Conservation (phyloP, 768 basidiomycete genomes). For the Lentinula sp. region DNA sequence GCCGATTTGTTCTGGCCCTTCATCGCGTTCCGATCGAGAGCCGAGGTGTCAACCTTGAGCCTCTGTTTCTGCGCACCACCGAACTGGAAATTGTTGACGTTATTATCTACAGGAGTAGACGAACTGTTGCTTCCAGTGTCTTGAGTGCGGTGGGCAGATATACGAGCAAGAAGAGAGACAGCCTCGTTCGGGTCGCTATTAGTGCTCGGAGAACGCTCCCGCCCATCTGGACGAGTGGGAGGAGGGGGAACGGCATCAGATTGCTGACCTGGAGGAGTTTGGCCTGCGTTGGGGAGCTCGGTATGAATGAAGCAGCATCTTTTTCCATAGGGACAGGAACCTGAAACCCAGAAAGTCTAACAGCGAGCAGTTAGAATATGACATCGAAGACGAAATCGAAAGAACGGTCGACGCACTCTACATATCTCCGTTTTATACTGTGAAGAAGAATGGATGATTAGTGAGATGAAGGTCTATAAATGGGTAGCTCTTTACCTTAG, state of each 20-base stretch:
- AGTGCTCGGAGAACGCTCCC: slow-evolving; percentile 62
- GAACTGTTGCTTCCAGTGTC: slow-evolving; percentile 31
- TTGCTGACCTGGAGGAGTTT: slow-evolving; percentile 26
- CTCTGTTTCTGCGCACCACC: slow-evolving; percentile 63
- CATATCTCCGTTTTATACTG: slow-evolving; percentile 95
- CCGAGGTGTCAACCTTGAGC: slow-evolving; percentile 69
- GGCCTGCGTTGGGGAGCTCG: slow-evolving; percentile 61
- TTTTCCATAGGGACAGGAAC: slow-evolving; percentile 89
- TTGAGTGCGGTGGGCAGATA: slow-evolving; percentile 60
- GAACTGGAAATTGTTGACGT: slow-evolving; percentile 41
- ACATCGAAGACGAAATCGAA: neutral
- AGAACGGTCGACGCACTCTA: slow-evolving; percentile 45
- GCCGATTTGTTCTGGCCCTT: slow-evolving; percentile 83
- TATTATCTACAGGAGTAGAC: slow-evolving; percentile 51
- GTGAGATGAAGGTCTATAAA: neutral
- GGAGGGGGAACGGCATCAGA: slow-evolving; percentile 44
- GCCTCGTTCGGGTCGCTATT: slow-evolving; percentile 79
- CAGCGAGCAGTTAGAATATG: neutral
- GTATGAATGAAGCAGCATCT: slow-evolving; percentile 94
- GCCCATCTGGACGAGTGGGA: slow-evolving; percentile 43
- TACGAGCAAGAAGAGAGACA: slow-evolving; percentile 71
- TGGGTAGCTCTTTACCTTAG: slow-evolving; percentile 53
- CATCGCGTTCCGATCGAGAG: slow-evolving; percentile 48
- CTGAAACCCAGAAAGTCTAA: slow-evolving; percentile 91
- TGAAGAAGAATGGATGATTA: slow-evolving; percentile 13